Evolutionary conservation across 352 stramenopile species (phyloP), one percentile per base, ranked within the genome.

Genomic region (Pythium insidiosum): DNA sequence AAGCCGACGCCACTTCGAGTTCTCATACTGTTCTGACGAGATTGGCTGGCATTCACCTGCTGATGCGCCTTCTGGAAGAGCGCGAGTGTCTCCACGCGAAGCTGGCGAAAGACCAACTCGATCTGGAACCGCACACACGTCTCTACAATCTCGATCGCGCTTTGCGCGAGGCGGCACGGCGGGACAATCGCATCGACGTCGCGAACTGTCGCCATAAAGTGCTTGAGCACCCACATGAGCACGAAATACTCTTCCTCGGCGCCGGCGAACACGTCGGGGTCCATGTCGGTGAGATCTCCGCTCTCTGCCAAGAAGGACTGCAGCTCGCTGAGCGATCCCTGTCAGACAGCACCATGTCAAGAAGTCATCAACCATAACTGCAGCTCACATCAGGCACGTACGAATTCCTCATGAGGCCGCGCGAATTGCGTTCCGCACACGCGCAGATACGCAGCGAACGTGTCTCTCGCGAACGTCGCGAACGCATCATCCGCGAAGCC

Each of bases 151-250:
- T 83, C 59, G 10, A 67, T 68, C 13, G 73, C 73, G 19, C 52
- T 58, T 31, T 50, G 48, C n/a, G 61, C 58, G 10, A 86, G 38
- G 13, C 63, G 52, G 21, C 64, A 80, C 15, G 75, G 68, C n/a
- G 75, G 78, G 16, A 87, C 66, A 16, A 75, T 63, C 18, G 41
- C 57, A 30, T 85, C 65, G 18, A 87, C 57, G 25, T 67, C 50
- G 29, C 75, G 71, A 35, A 87, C 73, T 49, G 79, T 57, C 4
- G 68, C 54, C 9, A 90, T 57, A 58, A 90, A 88, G 31, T 75
- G 50, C 47, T 88, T 87, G 38, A 93, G 65, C 41, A 88, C 74
- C 40, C 66, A 75, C 81, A 93, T 90, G 36, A 93, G 67, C 25
- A 84, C 68, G 49, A 84, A 73, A 34, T 90, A 93, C 31, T 85